Evolutionary conservation across 305 asterid genomes (phyloP).

Genomic region (Fraxinus platypoda): DNA sequence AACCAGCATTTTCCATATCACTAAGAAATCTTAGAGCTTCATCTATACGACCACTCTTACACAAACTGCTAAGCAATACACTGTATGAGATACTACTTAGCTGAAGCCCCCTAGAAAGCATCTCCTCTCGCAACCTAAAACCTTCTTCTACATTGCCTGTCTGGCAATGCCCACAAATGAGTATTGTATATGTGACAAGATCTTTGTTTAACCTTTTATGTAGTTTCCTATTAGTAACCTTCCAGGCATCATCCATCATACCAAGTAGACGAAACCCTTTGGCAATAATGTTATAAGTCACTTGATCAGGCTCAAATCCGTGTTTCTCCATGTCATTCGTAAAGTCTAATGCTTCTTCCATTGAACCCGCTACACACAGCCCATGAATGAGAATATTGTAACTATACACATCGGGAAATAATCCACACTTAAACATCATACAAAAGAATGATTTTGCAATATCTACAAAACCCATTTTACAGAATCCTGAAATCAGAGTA

Average conservation of each 20-base stretch:
- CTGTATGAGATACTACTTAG: slow-evolving; percentile 42
- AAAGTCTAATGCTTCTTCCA: slow-evolving; percentile 69
- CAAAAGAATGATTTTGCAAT: slow-evolving; percentile 66
- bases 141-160: slow-evolving; percentile 54
- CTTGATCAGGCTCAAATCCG: slow-evolving; percentile 66
- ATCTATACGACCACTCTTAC: slow-evolving; percentile 53
- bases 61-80: slow-evolving; percentile 53
- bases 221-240: slow-evolving; percentile 33
- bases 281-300: slow-evolving; percentile 62
- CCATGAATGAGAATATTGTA: slow-evolving; percentile 77
- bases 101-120: slow-evolving; percentile 51
- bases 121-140: slow-evolving; percentile 51
- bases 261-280: slow-evolving; percentile 73
- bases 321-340: slow-evolving; percentile 63
- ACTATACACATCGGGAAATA: slow-evolving; percentile 63
- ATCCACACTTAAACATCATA: slow-evolving; percentile 69
- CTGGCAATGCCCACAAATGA: slow-evolving; percentile 61
- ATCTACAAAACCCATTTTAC: slow-evolving; percentile 61
- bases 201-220: slow-evolving; percentile 41
- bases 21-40: slow-evolving; percentile 56
- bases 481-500: slow-evolving; percentile 65
- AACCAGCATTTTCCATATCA: slow-evolving; percentile 50
- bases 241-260: slow-evolving; percentile 47
- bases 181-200: slow-evolving; percentile 47
- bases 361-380: slow-evolving; percentile 60